Percentiles rank a stretch among this genome's conserved stretches.
Evolutionary conservation across 2,329 filamentous ascomycete genomes (phyloP).

Genomic region (Beauveria medogensis): DNA sequence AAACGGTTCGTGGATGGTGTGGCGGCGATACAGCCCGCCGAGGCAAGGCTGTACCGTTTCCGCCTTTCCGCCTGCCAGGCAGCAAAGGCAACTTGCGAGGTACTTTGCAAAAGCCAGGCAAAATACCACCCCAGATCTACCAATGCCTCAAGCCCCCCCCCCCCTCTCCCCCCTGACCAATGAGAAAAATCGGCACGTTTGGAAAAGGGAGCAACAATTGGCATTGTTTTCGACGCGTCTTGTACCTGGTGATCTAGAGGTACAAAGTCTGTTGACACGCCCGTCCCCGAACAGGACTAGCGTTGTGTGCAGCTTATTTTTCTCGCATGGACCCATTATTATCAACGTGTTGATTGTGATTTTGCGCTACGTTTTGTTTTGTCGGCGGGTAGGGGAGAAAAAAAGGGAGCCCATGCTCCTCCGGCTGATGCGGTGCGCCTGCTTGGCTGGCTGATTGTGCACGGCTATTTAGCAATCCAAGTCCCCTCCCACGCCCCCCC

Average conservation of each 20-base stretch:
- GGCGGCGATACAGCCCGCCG: neutral
- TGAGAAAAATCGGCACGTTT: conserved; percentile 2
- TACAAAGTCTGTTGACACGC: neutral
- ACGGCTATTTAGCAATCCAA: conserved; percentile 29
- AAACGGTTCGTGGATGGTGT: too few species aligned
- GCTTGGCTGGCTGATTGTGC: conserved; percentile 30
- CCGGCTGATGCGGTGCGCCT: conserved; percentile 20
- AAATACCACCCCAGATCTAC: conserved; percentile 1
- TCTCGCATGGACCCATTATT: neutral
- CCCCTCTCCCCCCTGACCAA: neutral
- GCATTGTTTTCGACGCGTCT: neutral
- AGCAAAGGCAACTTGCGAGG: neutral
- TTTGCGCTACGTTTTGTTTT: neutral
- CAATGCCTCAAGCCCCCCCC: neutral
- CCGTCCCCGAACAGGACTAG: conserved; percentile 5
- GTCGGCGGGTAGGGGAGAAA: neutral
- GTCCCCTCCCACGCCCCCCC: conserved; percentile 19
- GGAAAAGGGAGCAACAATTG: neutral
- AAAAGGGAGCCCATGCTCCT: neutral
- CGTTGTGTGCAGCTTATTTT: neutral
- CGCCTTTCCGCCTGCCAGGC: neutral
- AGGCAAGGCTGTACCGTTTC: neutral
- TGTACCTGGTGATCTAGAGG: conserved; percentile 5
- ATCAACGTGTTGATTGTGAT: neutral
- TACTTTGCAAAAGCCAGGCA: neutral